A percentile compares a stretch with the other conserved stretches of the same genome.
phyloP scores from a whole-genome alignment of 192 early-diverging fungal species.

The Umbelopsis vinacea region DNA sequence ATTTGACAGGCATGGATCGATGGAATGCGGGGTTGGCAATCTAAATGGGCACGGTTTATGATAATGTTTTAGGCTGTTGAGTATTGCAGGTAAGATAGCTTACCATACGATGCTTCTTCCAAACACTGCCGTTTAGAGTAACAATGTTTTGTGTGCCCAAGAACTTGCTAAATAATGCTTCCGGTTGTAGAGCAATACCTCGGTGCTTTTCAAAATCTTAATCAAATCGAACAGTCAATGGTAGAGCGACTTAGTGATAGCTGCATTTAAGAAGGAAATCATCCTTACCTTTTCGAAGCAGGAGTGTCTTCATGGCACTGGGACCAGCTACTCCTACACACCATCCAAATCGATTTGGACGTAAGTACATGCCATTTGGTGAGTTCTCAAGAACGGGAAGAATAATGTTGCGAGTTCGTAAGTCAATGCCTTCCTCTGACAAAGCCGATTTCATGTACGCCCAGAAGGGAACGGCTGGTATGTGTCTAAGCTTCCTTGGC shows the following conservation, averaged over 20 bases:
- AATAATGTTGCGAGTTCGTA: neutral
- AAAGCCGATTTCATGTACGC: neutral
- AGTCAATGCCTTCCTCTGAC: neutral
- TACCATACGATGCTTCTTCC: conserved; percentile 40
- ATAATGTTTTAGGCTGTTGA: neutral
- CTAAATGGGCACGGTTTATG: neutral
- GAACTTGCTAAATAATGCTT: neutral
- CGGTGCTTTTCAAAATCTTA: neutral
- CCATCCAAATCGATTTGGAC: conserved; percentile 1
- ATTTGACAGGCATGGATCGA: conserved; percentile 31
- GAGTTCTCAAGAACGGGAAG: neutral
- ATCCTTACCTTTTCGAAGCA: neutral
- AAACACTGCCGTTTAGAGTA: conserved; percentile 21
- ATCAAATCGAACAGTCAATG: neutral
- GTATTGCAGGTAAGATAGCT: neutral
- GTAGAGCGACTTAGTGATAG: neutral
- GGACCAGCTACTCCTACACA: neutral
- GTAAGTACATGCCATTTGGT: neutral
- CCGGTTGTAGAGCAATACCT: neutral
- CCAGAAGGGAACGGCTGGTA: conserved; percentile 5
- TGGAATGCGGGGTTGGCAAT: conserved; percentile 38
- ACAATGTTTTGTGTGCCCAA: conserved; percentile 25
- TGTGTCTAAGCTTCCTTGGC: neutral
- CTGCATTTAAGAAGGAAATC: too few species aligned
- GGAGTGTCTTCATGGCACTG: neutral